phyloP scores from a whole-genome alignment of 2,329 filamentous ascomycete genomes.

The Neonectria neomacrospora region DNA sequence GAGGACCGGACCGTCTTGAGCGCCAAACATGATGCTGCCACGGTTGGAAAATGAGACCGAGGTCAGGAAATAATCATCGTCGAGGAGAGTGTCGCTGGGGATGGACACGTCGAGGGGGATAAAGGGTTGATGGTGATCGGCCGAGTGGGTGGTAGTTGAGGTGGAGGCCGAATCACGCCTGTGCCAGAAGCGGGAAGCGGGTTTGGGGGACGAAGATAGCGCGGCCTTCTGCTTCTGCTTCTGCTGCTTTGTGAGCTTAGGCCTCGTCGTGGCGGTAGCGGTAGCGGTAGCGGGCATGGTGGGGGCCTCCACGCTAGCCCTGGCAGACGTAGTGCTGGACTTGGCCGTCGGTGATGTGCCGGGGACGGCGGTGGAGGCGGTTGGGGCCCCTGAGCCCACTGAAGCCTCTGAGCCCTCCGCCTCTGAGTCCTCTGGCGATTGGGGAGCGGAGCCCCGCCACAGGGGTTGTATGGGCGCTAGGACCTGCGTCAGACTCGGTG shows the following conservation, averaged over 20 bases:
- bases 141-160: conserved; percentile 43
- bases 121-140: conserved; percentile 50
- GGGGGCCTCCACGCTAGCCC: conserved; percentile 13
- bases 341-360: conserved; percentile 23
- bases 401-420: background rate
- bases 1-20: conserved; percentile 50
- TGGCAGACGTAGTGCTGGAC: conserved; percentile 17
- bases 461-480: conserved; percentile 41
- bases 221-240: conserved; percentile 22
- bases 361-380: conserved; percentile 24
- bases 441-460: conserved; percentile 40
- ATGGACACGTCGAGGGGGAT: conserved; percentile 67
- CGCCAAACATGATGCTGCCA: conserved; percentile 71
- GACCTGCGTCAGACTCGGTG: conserved; percentile 43
- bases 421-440: conserved; percentile 8
- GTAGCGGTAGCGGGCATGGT: conserved; percentile 25
- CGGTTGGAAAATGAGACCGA: conserved; percentile 70
- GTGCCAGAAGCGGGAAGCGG: conserved; percentile 45
- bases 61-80: conserved; percentile 67
- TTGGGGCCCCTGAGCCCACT: conserved; percentile 28
- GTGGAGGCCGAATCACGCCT: conserved; percentile 41
- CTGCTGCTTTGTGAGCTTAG: conserved; percentile 20
- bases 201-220: conserved; percentile 36
- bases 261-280: conserved; percentile 36
- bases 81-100: conserved; percentile 66